Evolutionary conservation across 1,284 basidiomycete species (phyloP), one percentile per base, ranked within the genome.

Genomic region (Phylloboletellus chloephorus): DNA sequence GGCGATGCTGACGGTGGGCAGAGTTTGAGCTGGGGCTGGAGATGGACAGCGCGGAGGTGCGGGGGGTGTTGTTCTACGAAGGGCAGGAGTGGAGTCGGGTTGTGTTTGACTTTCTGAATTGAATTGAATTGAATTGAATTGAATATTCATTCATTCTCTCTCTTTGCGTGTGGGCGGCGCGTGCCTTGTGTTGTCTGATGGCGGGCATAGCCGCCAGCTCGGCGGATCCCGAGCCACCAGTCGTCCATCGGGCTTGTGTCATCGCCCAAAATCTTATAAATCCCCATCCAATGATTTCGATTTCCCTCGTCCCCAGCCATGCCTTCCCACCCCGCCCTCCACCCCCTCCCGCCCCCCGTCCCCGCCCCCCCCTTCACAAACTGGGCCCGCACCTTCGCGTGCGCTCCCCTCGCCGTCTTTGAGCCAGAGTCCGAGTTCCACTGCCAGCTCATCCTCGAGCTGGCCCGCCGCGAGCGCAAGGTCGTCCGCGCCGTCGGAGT

Each of bases 401-500:
- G 83, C 56, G 58, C 59, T 2, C 86, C 87, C 16, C 67, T 73
- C 31, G 68, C 74, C 20, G 74, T 93, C 23, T 96, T 95, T 60
- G 76, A 79, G 49, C 95, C 96, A 1, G 73, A 74, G 42, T 78
- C 72, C 22, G 78, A 82, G 28, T 64, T 76, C 47, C 76, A 98
- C 42, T 89, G 90, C 55, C 73, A 77, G 31, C 74, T 81, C 49
- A 73, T 95, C 32, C 71, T 98, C 22, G 91, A 93, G 64, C 78
- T 93, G 17, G 93, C 93, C 0, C 72, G 84, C 10, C 69, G 88
- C 31, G 79, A 89, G 56, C 69, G 74, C 9, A 79, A 76, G 50
- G 73, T 75, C 21, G 71, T 98, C 26, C 80, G 93, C 41, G 87
- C 90, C 0, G 84, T 85, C 20, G 95, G 94, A 7, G 79, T 91